Evolutionary conservation across 306 rosid genomes (phyloP).

Genomic region (Malus sieversii): DNA sequence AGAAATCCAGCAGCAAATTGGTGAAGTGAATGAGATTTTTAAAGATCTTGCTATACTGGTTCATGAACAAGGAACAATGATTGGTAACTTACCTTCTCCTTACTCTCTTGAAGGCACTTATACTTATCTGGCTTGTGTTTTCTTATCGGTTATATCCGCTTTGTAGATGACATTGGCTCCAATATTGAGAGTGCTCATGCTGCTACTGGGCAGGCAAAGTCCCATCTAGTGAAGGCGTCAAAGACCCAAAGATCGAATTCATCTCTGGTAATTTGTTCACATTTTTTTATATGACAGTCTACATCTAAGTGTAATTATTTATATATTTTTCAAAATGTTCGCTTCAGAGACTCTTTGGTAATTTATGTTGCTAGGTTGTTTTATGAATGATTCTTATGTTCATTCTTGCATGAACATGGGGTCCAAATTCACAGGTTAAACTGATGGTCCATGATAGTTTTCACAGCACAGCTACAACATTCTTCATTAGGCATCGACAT

Average conservation of each 20-base stretch:
- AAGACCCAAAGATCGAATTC: constrained; percentile 88
- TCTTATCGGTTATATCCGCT: constrained; percentile 18
- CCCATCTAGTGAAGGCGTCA: constrained; percentile 78
- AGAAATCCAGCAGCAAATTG: constrained; percentile 79
- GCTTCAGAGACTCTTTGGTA: not conserved
- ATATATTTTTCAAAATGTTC: not conserved
- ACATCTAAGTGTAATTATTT: not conserved
- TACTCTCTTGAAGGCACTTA: not conserved
- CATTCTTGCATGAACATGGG: not conserved
- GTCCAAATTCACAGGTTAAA: no score
- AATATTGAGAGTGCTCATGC: constrained; percentile 71
- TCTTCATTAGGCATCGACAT: not conserved
- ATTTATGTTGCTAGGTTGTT: not conserved
- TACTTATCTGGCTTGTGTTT: constrained; percentile 11
- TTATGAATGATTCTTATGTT: not conserved
- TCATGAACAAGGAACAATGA: constrained; percentile 90
- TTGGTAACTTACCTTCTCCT: constrained; percentile 38
- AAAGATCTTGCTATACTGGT: constrained; percentile 94
- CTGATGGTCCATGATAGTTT: not conserved
- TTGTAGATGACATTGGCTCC: constrained; percentile 78
- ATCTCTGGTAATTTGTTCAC: constrained; percentile 59
- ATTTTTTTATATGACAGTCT: not conserved
- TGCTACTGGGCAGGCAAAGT: constrained; percentile 63
- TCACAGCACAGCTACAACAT: not conserved
- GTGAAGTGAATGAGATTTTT: constrained; percentile 91